Base-by-base conservation (phyloP, 2,329 filamentous ascomycete genomes). In the Emergomyces africanus region DNA sequence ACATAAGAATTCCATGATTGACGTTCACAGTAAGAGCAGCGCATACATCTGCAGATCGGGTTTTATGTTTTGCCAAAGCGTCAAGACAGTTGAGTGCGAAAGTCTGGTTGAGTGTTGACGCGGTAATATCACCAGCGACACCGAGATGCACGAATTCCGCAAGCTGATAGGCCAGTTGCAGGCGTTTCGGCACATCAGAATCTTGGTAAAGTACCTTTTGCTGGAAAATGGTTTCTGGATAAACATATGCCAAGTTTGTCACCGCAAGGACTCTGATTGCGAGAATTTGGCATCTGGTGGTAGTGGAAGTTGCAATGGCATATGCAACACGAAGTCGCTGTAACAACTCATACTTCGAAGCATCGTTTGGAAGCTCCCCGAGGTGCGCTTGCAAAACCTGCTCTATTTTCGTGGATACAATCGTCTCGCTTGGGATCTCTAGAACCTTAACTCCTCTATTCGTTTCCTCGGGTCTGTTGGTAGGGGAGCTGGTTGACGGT, bases 1-100 rank as follows among this genome's bases (percentile, higher is more conserved):
- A 97, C 65, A 97, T 87, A 50, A 99, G 80, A 35, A 97, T 87
- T 15, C 94, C 95, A 67, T 99, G 95, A 67, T 95, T 97, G 42
- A 97, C 92, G 66, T 92, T 96, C 58, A 95, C 89, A 67, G 90
- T 95, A 48, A 99, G 78, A n/a, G 94, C 90, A 48, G 89, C 85
- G 63, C 90, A 85, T 28, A 99, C 87, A 70, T 99, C 94, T 39
- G 84, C 78, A 35, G 86, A 83, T 68, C 90, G 91, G 59, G 81
- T 77, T 66, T 88, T 86, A 69, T 89, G 89, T 68, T 84, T 87
- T 6, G 89, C 84, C 59, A 99, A 79, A n/a, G 89, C 88, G 70
- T 96, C 90, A 56, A 99, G 78, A 0, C 92, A 82, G 57, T 84
- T 82, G 57, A 99, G 78, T 8, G 90, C 88, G 61, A 91, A 84